These are phyloP conservation scores for Taphrina deformans DNA, from an alignment of 1,139 yeast genomes.

Conservation along the genomic window DNA sequence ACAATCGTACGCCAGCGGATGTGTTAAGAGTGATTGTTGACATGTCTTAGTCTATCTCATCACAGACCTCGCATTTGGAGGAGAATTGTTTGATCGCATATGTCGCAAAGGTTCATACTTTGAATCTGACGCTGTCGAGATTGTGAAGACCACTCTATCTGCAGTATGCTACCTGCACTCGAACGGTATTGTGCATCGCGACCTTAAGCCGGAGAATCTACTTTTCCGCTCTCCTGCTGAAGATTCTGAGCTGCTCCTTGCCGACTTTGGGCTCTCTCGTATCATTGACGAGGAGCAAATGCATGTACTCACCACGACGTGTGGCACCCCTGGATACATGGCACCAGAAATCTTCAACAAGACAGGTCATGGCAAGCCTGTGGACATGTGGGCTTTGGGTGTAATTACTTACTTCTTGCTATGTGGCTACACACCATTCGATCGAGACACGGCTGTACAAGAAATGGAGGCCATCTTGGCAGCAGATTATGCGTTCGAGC, in stretches of 20 bases:
- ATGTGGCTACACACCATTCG: conserved; percentile 78
- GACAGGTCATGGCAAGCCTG: conserved; percentile 59
- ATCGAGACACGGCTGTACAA: conserved; percentile 69
- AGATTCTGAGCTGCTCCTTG: conserved; percentile 58
- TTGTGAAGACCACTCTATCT: conserved; percentile 53
- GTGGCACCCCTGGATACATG: conserved; percentile 75
- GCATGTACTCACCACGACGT: conserved; percentile 50
- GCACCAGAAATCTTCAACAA: conserved; percentile 64
- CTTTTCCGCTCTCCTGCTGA: conserved; percentile 53
- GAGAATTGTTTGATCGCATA: conserved; percentile 67
- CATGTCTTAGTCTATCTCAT: conserved; percentile 52
- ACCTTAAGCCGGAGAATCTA: conserved; percentile 89
- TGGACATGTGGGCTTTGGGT: conserved; percentile 76
- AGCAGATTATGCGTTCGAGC: conserved; percentile 63
- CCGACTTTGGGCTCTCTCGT: conserved; percentile 70
- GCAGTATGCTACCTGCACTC: conserved; percentile 69
- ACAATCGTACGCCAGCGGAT: conserved; percentile 46
- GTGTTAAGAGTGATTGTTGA: not conserved
- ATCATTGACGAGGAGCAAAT: conserved; percentile 50
- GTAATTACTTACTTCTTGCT: conserved; percentile 70
- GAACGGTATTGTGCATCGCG: conserved; percentile 83
- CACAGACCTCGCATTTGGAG: conserved; percentile 68
- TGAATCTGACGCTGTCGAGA: conserved; percentile 55
- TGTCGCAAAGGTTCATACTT: conserved; percentile 54
- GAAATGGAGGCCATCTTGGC: conserved; percentile 61